A percentile compares a stretch with the other conserved stretches of the same genome.
phyloP scores from a whole-genome alignment of 2,329 filamentous ascomycete genomes.

The Thielaviopsis populi region DNA sequence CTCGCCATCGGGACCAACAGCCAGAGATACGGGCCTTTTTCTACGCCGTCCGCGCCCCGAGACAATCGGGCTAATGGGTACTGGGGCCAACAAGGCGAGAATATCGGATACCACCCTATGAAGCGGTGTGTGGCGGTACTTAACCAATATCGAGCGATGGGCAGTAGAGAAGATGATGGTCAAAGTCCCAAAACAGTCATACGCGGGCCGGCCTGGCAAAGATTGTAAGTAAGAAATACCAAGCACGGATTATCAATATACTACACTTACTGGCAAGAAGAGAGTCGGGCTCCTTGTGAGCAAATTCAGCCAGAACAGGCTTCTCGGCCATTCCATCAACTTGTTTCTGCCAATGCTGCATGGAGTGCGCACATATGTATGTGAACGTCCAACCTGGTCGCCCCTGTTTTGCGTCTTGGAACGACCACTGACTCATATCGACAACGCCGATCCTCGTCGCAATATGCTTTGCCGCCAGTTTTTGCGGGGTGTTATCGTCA shows the following conservation, averaged over 20 bases:
- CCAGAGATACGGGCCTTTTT: neutral
- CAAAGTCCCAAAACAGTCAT: conserved; percentile 41
- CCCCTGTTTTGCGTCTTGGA: conserved; percentile 30
- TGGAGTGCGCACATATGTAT: conserved; percentile 39
- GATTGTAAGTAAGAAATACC: conserved; percentile 15
- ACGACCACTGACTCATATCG: conserved; percentile 36
- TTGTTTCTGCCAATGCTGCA: conserved; percentile 35
- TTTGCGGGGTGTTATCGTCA: conserved; percentile 35
- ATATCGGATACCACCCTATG: conserved; percentile 41
- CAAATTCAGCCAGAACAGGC: conserved; percentile 34
- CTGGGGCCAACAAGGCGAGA: conserved; percentile 22
- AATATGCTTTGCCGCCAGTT: conserved; percentile 35
- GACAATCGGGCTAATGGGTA: neutral
- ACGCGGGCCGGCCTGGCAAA: conserved; percentile 38
- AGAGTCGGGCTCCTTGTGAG: conserved; percentile 32
- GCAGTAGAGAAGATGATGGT: conserved; percentile 35
- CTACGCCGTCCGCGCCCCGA: neutral
- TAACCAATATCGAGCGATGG: conserved; percentile 34
- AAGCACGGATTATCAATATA: neutral
- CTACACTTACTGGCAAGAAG: conserved; percentile 29
- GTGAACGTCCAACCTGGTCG: conserved; percentile 38
- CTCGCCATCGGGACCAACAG: conserved; percentile 18
- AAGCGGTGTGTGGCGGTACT: conserved; percentile 42
- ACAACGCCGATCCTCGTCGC: conserved; percentile 28
- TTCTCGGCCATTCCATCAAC: conserved; percentile 29